Percentiles rank a stretch among this genome's conserved stretches.
Evolutionary conservation across 768 basidiomycete species (phyloP).

Genomic region (Lactarius hatsudake): DNA sequence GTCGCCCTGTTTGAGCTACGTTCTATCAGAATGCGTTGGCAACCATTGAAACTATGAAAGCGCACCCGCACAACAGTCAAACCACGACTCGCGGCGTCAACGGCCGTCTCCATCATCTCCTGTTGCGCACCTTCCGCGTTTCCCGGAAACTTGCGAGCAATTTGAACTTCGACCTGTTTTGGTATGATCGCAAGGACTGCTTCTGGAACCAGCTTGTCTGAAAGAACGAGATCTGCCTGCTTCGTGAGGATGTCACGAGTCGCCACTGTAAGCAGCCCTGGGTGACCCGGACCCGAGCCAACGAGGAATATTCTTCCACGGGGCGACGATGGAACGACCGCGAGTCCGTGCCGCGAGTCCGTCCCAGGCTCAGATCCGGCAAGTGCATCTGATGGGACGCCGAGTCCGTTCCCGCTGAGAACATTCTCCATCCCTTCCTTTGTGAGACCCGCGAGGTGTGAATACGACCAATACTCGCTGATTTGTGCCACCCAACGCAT

Average conservation of each 20-base stretch:
- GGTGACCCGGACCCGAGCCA: conserved; percentile 95
- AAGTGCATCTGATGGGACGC: conserved; percentile 18
- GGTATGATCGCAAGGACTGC: conserved; percentile 87
- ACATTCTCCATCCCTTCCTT: conserved; percentile 65
- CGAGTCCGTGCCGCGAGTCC: conserved; percentile 30
- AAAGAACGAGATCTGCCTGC: conserved; percentile 83
- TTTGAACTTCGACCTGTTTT: conserved; percentile 65
- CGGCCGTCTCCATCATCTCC: conserved; percentile 91
- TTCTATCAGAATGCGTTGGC: conserved; percentile 10
- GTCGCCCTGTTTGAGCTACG: conserved; percentile 93
- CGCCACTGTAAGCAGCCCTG: conserved; percentile 85
- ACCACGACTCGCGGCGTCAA: conserved; percentile 77
- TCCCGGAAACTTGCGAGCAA: conserved; percentile 96
- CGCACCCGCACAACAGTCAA: conserved; percentile 83
- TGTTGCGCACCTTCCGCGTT: conserved; percentile 93
- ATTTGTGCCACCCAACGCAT: conserved; percentile 96
- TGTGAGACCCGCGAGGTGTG: conserved; percentile 67
- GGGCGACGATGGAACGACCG: conserved; percentile 30
- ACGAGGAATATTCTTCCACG: conserved; percentile 83
- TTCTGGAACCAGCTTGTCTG: conserved; percentile 94
- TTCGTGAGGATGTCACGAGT: conserved; percentile 77
- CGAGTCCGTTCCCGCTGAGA: conserved; percentile 41
- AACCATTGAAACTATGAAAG: conserved; percentile 11
- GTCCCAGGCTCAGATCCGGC: conserved; percentile 21
- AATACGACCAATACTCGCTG: conserved; percentile 93